These are phyloP conservation scores for Fennellomyces sp. DNA, from an alignment of 371 early-diverging fungal species.

Conservation along the genomic window DNA sequence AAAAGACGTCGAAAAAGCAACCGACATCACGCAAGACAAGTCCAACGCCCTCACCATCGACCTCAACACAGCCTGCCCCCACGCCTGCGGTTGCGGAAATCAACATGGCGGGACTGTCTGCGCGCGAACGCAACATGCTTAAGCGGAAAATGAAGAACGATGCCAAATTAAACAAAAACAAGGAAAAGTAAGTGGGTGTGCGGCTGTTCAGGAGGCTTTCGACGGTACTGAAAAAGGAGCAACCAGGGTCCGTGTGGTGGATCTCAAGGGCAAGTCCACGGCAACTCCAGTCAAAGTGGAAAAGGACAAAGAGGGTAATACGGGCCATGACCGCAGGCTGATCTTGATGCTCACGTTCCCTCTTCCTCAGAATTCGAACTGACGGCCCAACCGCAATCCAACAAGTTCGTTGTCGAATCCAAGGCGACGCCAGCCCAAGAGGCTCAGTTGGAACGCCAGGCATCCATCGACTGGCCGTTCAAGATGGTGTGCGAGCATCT, in stretches of 20 bases:
- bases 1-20: constrained; percentile 14
- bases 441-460: constrained; percentile 17
- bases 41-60: constrained; percentile 15
- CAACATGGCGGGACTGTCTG: constrained; percentile 85
- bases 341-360: too few relatives aligned
- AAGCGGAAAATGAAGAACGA: constrained; percentile 89
- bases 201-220: not conserved
- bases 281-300: constrained; percentile 52
- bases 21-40: constrained; percentile 15
- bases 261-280: constrained; percentile 43
- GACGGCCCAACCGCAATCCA: constrained; percentile 72
- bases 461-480: constrained; percentile 84
- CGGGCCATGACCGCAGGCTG: too few relatives aligned
- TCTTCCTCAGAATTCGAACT: constrained; percentile 59
- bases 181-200: constrained; percentile 64
- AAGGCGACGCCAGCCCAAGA: constrained; percentile 50
- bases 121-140: constrained; percentile 85
- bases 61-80: constrained; percentile 25
- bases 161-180: constrained; percentile 73
- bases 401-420: constrained; percentile 77
- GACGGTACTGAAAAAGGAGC: not conserved
- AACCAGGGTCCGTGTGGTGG: constrained; percentile 50
- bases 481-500: constrained; percentile 89
- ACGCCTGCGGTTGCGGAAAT: constrained; percentile 55
- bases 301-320: constrained; percentile 46